A percentile compares a stretch with the other conserved stretches of the same genome.
Conservation (phyloP, 2,329 filamentous ascomycete genomes). For the Aspergillus novofumigatus region DNA sequence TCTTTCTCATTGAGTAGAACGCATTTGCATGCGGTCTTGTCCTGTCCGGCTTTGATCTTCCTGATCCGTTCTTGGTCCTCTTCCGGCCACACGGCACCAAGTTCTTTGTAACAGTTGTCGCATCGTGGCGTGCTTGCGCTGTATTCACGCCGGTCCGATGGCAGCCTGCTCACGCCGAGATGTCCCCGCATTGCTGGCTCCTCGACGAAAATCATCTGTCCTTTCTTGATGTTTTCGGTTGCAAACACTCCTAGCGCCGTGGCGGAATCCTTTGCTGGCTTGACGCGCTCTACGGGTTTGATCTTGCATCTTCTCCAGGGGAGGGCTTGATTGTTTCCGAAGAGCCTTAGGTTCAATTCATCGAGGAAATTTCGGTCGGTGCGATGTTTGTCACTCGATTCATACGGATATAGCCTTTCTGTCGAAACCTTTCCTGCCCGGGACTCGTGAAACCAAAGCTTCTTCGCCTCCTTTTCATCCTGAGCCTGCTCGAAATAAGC, state of each 20-base stretch:
- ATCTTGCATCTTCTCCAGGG: constrained; percentile 11
- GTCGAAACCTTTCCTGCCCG: constrained; percentile 17
- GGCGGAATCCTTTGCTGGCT: not conserved
- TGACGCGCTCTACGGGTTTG: constrained; percentile 1
- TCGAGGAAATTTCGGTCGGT: constrained; percentile 12
- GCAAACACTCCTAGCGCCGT: constrained; percentile 27
- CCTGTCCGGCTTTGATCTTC: constrained; percentile 1
- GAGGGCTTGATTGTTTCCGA: constrained; percentile 11
- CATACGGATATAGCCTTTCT: constrained; percentile 25
- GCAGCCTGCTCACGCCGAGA: constrained; percentile 16
- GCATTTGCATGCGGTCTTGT: constrained; percentile 8
- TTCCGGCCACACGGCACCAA: not conserved
- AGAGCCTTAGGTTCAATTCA: constrained; percentile 20
- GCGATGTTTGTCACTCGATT: constrained; percentile 19
- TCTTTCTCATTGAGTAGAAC: not conserved
- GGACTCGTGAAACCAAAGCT: constrained; percentile 21
- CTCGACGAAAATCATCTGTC: constrained; percentile 27
- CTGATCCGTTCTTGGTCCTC: not conserved
- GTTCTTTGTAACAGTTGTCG: constrained; percentile 25
- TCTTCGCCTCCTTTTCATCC: constrained; percentile 2
- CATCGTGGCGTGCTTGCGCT: constrained; percentile 13
- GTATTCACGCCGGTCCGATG: not conserved
- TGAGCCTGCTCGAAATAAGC: constrained; percentile 1
- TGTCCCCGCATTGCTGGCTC: constrained; percentile 35
- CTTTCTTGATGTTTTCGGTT: constrained; percentile 18